Base-by-base conservation (phyloP, 2,329 filamentous ascomycete species). In the Diplocarpon rosae region DNA sequence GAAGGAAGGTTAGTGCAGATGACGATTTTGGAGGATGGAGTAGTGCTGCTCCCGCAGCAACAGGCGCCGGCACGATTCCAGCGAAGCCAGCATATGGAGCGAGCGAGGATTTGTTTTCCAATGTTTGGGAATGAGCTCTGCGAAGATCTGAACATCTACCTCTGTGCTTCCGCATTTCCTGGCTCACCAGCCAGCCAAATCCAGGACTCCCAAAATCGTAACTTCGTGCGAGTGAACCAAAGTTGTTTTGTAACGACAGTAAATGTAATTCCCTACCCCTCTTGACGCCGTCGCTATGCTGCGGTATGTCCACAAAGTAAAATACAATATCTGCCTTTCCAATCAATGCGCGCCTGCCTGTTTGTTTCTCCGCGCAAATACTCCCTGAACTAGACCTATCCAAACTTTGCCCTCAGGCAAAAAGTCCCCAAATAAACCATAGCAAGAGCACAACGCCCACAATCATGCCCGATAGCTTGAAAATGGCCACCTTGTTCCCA, bases 11-110 rank as follows among this genome's bases (percentile, higher is more conserved):
- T 2, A 74, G 84, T 30, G 83, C 85, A 0, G 90, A 96, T 57
- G 90, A 96, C 64, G 90, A 96, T 60, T 96, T 95, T 67, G 90
- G 90, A 15, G 89, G 90, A 11, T 96, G 90, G 90, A 80, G 85
- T 38, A 93, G 86, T 60, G 78, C 79, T 36, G 69, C 72, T 67
- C 81, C 75, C 58, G 74, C 54, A 56, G 70, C 66, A 31, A 66
- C 70, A 8, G 61, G 65, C 28, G 59, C 68, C 35, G 63, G 62
- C 39, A 63, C 63, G 17, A 60, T 65, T 24, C 58, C 64, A 12
- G 65, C 72, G 39, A 76, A 83, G 65, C 68, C 80, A 29, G 66
- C 73, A 20, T 76, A 81, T 54, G 79, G 75, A 15, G 77, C 72
- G 42, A 80, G 77, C 43, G 90, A 95, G 53, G 90, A 96, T 67